Conservation (phyloP, 805 yeast genomes). For the Zygosaccharomyces gambellarensis region DNA sequence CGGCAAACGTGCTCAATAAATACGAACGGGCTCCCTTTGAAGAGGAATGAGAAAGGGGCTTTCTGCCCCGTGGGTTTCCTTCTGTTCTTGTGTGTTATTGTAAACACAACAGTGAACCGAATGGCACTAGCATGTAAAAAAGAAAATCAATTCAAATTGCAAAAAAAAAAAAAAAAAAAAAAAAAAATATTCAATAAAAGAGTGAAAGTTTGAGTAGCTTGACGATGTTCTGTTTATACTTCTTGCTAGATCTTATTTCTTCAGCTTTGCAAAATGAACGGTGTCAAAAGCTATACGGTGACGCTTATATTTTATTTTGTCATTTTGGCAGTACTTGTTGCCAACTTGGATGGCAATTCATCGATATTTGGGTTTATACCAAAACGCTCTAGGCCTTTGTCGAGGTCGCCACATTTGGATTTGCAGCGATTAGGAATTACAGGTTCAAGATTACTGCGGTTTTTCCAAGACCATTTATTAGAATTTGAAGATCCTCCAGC, state of each 20-base stretch:
- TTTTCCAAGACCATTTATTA: slow-evolving; percentile 13
- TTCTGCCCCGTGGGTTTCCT: slow-evolving; percentile 1
- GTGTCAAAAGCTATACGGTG: slow-evolving; percentile 9
- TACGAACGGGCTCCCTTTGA: not conserved
- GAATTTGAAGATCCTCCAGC: not conserved
- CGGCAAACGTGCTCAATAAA: not conserved
- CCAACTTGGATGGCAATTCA: slow-evolving; percentile 6
- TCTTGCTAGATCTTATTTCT: not conserved
- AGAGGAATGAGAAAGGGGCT: not conserved
- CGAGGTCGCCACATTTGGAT: not conserved
- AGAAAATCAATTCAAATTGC: not conserved
- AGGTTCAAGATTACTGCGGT: slow-evolving; percentile 13
- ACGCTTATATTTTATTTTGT: slow-evolving; percentile 9
- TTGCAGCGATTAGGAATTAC: slow-evolving; percentile 14
- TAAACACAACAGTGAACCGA: not conserved
- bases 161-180: not conserved
- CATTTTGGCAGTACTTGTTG: slow-evolving; percentile 8
- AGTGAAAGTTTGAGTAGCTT: not conserved
- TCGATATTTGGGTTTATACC: slow-evolving; percentile 7
- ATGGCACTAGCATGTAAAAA: not conserved
- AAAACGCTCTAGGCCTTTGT: slow-evolving; percentile 2
- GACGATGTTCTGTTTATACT: not conserved
- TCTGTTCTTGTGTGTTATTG: not conserved
- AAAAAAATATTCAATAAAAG: not conserved
- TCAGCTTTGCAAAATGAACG: not conserved